Conservation (phyloP, 805 yeast genomes). For the Peterozyma toletana region DNA sequence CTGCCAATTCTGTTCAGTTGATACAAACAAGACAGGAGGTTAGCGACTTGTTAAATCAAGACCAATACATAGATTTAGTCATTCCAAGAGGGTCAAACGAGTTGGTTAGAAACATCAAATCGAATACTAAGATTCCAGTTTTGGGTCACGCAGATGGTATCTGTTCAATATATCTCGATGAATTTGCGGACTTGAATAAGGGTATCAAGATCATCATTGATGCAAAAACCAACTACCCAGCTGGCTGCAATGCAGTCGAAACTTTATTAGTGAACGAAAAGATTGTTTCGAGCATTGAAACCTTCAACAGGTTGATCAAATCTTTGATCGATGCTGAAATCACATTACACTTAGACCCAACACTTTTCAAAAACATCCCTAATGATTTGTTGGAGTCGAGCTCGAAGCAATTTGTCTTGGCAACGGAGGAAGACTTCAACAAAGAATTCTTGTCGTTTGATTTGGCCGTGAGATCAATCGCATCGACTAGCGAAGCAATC, state of each 20-base stretch:
- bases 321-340: slow-evolving; percentile 60
- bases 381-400: slow-evolving; percentile 11
- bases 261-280: slow-evolving; percentile 60
- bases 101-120: slow-evolving; percentile 79
- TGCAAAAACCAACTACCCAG: slow-evolving; percentile 93
- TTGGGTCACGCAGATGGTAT: slow-evolving; percentile 98
- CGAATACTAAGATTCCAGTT: slow-evolving; percentile 89
- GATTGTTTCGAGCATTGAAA: slow-evolving; percentile 17
- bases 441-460: slow-evolving; percentile 81
- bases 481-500: slow-evolving; percentile 65
- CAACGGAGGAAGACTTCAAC: slow-evolving; percentile 64
- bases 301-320: slow-evolving; percentile 11
- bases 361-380: slow-evolving; percentile 28
- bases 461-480: slow-evolving; percentile 64
- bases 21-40: slow-evolving; percentile 89
- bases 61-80: slow-evolving; percentile 85
- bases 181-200: slow-evolving; percentile 68
- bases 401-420: slow-evolving; percentile 29
- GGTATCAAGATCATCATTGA: slow-evolving; percentile 74
- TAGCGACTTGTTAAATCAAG: slow-evolving; percentile 75
- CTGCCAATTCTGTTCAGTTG: slow-evolving; percentile 75
- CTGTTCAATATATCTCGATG: slow-evolving; percentile 81
- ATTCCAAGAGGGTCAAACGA: slow-evolving; percentile 98
- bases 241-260: slow-evolving; percentile 98
- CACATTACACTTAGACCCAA: slow-evolving; percentile 58